Conservation (phyloP, 1,284 basidiomycete species). For the Leucoagaricus sp. region DNA sequence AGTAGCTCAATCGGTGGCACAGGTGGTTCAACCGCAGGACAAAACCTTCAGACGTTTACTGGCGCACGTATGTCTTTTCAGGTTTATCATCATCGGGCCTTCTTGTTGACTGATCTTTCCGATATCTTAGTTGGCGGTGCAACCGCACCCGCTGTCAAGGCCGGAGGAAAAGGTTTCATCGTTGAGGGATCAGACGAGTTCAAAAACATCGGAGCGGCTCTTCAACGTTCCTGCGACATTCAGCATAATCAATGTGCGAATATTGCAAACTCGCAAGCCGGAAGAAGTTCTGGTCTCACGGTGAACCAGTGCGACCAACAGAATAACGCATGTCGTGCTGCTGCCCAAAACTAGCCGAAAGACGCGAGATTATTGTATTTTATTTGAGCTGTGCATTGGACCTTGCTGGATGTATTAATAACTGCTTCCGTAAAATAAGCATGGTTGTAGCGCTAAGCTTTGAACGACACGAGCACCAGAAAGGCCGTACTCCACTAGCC, state of each 20-base stretch:
- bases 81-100: neutral
- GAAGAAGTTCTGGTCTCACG: conserved; percentile 36
- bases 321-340: conserved; percentile 45
- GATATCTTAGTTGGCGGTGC: conserved; percentile 43
- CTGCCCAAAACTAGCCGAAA: conserved; percentile 12
- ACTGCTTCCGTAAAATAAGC: too few relatives aligned
- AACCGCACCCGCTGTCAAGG: conserved; percentile 46
- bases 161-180: conserved; percentile 48
- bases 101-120: neutral
- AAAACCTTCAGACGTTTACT: conserved; percentile 60
- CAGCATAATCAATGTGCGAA: conserved; percentile 59
- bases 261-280: conserved; percentile 41
- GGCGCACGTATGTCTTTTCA: conserved; percentile 36
- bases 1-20: neutral
- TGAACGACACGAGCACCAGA: too few relatives aligned
- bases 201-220: conserved; percentile 49
- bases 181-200: conserved; percentile 51
- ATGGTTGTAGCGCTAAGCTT: too few relatives aligned
- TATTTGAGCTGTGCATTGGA: neutral
- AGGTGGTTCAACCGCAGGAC: conserved; percentile 11
- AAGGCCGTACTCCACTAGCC: too few relatives aligned
- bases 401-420: neutral
- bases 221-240: conserved; percentile 60
- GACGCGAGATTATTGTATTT: neutral
- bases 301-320: conserved; percentile 54